Percentiles rank a stretch among this genome's conserved stretches.
Evolutionary conservation across 164 flowering plant species (phyloP).

Genomic region (Hamamelis virginiana): DNA sequence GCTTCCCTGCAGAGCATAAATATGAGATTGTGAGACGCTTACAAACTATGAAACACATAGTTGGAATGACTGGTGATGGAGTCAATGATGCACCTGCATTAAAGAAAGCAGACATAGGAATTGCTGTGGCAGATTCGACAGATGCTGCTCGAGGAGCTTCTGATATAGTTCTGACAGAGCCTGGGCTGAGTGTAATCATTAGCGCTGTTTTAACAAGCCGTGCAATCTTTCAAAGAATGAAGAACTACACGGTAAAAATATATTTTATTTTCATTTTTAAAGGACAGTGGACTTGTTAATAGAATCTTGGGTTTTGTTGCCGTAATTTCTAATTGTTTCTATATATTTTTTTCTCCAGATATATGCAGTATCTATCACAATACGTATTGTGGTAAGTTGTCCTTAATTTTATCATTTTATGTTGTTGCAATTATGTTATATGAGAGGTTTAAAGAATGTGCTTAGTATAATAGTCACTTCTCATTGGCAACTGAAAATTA

Average conservation of each 20-base stretch:
- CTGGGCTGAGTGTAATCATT: slow-evolving; percentile 51
- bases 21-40: slow-evolving; percentile 36
- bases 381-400: slow-evolving; percentile 47
- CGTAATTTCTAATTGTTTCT: not conserved
- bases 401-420: not conserved
- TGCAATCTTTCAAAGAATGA: slow-evolving; percentile 46
- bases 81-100: slow-evolving; percentile 45
- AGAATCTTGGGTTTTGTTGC: not conserved
- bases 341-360: slow-evolving; percentile 21
- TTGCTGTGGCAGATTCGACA: slow-evolving; percentile 47
- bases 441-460: no score
- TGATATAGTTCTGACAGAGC: slow-evolving; percentile 47
- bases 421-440: no score
- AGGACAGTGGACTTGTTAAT: not conserved
- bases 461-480: no score
- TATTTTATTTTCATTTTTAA: not conserved
- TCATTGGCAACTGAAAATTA: not conserved
- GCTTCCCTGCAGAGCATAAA: slow-evolving; percentile 35
- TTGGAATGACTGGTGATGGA: slow-evolving; percentile 54
- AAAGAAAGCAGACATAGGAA: slow-evolving; percentile 48
- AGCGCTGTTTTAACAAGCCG: slow-evolving; percentile 53
- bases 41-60: slow-evolving; percentile 42
- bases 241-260: slow-evolving; percentile 35
- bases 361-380: slow-evolving; percentile 56
- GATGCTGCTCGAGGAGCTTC: slow-evolving; percentile 53